Evolutionary conservation across 139 green algal species (phyloP).

Genomic region (Micromonas commoda): DNA sequence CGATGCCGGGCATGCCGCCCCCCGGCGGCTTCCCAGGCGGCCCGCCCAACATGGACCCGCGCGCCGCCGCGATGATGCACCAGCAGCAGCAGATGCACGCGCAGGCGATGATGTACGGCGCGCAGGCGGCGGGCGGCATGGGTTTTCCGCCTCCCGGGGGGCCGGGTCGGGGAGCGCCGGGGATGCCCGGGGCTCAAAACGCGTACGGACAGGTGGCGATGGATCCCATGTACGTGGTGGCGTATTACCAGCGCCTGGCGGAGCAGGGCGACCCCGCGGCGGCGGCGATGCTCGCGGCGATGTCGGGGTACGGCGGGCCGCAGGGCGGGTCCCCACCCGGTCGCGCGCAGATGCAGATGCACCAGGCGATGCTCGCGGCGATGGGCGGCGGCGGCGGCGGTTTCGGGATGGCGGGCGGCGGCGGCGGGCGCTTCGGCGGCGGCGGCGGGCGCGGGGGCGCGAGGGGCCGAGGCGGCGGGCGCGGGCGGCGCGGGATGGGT

Average conservation of each 20-base stretch:
- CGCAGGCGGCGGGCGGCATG: neutral
- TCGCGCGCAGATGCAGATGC: no score
- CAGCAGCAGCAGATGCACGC: neutral
- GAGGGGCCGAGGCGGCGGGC: slow-evolving; percentile 26
- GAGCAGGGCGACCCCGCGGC: slow-evolving; percentile 23
- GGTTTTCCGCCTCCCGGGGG: neutral
- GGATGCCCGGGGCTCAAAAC: neutral
- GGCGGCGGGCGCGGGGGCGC: neutral
- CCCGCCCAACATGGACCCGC: no score
- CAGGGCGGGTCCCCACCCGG: no score
- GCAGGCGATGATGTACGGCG: neutral
- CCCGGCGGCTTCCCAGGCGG: no score
- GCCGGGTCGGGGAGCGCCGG: neutral
- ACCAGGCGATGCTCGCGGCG: no score
- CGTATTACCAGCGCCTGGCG: slow-evolving; percentile 37
- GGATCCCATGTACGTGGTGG: slow-evolving; percentile 23
- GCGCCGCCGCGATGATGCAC: no score
- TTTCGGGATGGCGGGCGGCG: neutral
- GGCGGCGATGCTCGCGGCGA: neutral
- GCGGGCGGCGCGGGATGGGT: slow-evolving; percentile 15
- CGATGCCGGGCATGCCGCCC: no score
- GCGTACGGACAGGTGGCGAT: neutral
- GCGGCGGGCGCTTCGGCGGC: neutral
- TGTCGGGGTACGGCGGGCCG: neutral
- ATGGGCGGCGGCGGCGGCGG: neutral